Evolutionary conservation across 352 stramenopile species (phyloP).

Genomic region (Phytophthora agathidicida): DNA sequence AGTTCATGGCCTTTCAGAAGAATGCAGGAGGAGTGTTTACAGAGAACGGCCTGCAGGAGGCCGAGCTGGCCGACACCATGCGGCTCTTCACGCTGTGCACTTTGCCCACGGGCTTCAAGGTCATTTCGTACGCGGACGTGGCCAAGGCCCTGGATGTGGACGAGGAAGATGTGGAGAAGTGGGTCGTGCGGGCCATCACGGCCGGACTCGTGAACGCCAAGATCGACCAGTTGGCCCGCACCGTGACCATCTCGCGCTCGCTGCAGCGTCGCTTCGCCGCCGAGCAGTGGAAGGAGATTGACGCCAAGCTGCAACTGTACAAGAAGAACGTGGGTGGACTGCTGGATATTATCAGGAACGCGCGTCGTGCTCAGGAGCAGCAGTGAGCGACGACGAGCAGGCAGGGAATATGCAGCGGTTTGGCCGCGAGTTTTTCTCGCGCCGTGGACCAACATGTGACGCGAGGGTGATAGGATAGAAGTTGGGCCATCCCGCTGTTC

Average conservation of each 20-base stretch:
- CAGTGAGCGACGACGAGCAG: conserved; percentile 42
- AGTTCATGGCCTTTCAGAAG: conserved; percentile 88
- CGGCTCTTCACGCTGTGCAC: conserved; percentile 93
- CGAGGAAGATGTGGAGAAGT: conserved; percentile 92
- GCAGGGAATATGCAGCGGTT: conserved; percentile 18
- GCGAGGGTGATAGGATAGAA: neutral
- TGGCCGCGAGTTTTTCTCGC: neutral
- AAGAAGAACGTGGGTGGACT: conserved; percentile 93
- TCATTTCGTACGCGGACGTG: conserved; percentile 91
- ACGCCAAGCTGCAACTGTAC: conserved; percentile 90
- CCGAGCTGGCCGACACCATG: conserved; percentile 85
- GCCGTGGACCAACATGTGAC: neutral
- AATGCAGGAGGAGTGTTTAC: conserved; percentile 68
- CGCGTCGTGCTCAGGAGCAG: conserved; percentile 68
- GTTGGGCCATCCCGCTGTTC: neutral
- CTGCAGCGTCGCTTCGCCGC: conserved; percentile 85
- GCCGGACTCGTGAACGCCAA: conserved; percentile 92
- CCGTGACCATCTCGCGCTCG: conserved; percentile 86
- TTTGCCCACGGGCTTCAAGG: conserved; percentile 91
- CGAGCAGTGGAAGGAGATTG: conserved; percentile 91
- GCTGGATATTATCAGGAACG: conserved; percentile 84
- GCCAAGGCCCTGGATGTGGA: conserved; percentile 82
- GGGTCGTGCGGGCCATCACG: conserved; percentile 94
- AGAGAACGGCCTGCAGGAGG: conserved; percentile 60
- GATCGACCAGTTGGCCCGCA: conserved; percentile 94